phyloP scores from a whole-genome alignment of 164 flowering plant genomes.

The Magnolia changhungtana region DNA sequence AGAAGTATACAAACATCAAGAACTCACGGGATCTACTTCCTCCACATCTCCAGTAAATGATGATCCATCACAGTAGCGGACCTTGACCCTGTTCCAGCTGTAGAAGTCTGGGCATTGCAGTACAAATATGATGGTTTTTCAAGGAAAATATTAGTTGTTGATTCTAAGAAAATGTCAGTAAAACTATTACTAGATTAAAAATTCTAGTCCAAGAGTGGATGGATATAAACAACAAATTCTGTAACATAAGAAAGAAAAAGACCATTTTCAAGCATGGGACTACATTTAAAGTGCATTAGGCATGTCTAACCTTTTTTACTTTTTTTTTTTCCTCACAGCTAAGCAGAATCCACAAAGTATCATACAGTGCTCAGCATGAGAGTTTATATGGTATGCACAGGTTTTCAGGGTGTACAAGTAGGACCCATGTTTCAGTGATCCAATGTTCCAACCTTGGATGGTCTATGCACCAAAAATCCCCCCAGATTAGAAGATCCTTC shows the following conservation, averaged over 20 bases:
- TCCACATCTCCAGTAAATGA: constrained; percentile 77
- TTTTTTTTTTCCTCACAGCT: not conserved
- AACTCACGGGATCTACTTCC: constrained; percentile 24
- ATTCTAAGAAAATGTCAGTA: not conserved
- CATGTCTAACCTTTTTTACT: too few relatives aligned
- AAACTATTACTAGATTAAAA: too few relatives aligned
- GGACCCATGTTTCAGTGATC: not conserved
- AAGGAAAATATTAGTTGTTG: not conserved
- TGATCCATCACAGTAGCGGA: constrained; percentile 76
- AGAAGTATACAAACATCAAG: constrained; percentile 8
- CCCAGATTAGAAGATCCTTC: not conserved
- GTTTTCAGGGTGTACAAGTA: not conserved
- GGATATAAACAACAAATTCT: too few relatives aligned
- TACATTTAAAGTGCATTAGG: too few relatives aligned
- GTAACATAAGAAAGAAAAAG: too few relatives aligned
- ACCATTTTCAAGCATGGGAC: too few relatives aligned
- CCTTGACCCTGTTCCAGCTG: constrained; percentile 68
- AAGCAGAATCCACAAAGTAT: not conserved
- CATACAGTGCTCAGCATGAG: not conserved
- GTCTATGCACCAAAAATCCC: not conserved
- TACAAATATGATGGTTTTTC: not conserved
- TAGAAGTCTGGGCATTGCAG: constrained; percentile 45
- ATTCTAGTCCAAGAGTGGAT: too few relatives aligned
- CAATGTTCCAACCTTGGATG: not conserved
- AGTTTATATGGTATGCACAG: not conserved